Evolutionary conservation across 75 land plant genomes (phyloP), one percentile per base, ranked within the genome.

Genomic region (Pinus taeda): DNA sequence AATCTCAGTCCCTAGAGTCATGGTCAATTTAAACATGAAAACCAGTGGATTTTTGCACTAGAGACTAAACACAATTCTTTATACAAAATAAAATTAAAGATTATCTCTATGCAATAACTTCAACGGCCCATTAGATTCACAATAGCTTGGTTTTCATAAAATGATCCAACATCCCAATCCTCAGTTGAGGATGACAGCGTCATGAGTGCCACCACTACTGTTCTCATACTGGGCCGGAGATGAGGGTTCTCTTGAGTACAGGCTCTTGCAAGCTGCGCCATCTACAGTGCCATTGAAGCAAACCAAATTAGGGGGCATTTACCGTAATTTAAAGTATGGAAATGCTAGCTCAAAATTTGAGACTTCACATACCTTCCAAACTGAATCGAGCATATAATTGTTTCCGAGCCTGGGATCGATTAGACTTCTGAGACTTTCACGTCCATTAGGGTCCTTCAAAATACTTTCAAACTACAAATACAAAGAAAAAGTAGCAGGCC

Each of bases 121-220:
- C 12, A 49, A 49, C 55, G 55, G 2, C 55, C 55, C 55, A 49
- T 49, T 49, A 49, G 55, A 49, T 49, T 49, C 55, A 49, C 55
- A 49, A 49, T 49, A 49, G 55, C 12, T 49, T 49, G 55, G 76
- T 89, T 87, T 30, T 85, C 91, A 65, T 83, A 85, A 77, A 89
- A 81, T 17, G 89, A 77, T 4, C 87, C 84, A 14, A 89, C 82
- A 81, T 91, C 95, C 92, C 93, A 89, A 30, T 89, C 95, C 77
- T 93, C 92, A 9, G 92, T 90, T 57, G 90, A 13, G 8, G 93
- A 88, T 0, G 93, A 91, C 37, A 97, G 82, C 7, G 98, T 91
- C 99, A 97, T 95, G 33, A 97, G 79, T 3, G 98, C 92, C 11
- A 97, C 99, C 73, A 93, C 99, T 7, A 90, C 88, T 0, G 85